Percentiles rank a stretch among this genome's conserved stretches.
phyloP scores from a whole-genome alignment of 2,329 filamentous ascomycete species.

The Neofusicoccum sp. region DNA sequence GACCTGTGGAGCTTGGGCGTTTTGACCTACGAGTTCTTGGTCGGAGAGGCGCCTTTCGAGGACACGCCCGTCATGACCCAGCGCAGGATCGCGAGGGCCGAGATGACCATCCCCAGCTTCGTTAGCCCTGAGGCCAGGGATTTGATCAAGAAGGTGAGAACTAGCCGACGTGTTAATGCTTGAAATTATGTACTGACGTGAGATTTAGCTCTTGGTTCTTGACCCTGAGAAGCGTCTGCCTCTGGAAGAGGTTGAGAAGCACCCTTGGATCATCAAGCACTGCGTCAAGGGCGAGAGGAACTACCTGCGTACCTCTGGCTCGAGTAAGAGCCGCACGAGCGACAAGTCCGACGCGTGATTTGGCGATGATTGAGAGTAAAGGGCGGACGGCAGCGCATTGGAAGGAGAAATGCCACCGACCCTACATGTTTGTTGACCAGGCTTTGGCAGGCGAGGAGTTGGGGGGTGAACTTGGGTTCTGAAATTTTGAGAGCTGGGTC shows the following conservation, averaged over 20 bases:
- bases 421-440: background rate
- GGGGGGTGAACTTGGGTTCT: background rate
- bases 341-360: conserved; percentile 16
- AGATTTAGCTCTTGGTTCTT: conserved; percentile 64
- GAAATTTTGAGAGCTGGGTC: too few relatives aligned
- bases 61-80: conserved; percentile 95
- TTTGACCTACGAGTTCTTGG: conserved; percentile 91
- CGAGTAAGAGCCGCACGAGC: conserved; percentile 15
- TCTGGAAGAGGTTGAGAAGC: conserved; percentile 80
- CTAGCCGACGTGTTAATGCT: background rate
- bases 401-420: background rate
- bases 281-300: conserved; percentile 56
- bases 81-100: conserved; percentile 78
- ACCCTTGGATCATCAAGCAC: conserved; percentile 97
- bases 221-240: conserved; percentile 92
- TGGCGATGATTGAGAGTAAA: background rate
- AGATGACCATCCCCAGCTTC: conserved; percentile 90
- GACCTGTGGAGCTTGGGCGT: conserved; percentile 96
- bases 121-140: conserved; percentile 88
- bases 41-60: conserved; percentile 95
- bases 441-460: background rate
- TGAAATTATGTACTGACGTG: conserved; percentile 9
- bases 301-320: conserved; percentile 27
- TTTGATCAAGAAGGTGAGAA: conserved; percentile 79
- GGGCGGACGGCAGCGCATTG: background rate